Base-by-base conservation (phyloP, 257 asterid genomes). In the Solanum tarapatanum region DNA sequence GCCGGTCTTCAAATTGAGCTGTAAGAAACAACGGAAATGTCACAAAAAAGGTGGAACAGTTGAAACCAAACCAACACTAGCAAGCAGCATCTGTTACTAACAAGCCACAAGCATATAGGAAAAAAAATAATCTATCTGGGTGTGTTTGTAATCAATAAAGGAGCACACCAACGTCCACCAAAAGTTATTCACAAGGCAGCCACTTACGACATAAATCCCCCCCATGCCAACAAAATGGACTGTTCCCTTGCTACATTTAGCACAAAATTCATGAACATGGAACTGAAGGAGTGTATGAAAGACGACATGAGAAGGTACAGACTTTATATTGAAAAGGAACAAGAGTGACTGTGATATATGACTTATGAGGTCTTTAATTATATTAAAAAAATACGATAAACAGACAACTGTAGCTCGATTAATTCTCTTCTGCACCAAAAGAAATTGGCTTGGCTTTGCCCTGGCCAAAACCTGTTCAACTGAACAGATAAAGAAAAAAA, bases 1-100 rank as follows among this genome's bases (percentile, higher is more conserved):
- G 94, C 87, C 89, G 91, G 88, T 90, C 94, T 84, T 92, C 86
- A 66, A 79, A 82, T 86, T 89, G 91, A 83, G 84, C 95, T 92
- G 92, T 12, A 84, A 74, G 32, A 89, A 72, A 86, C 76, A 36
- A 79, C 55, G 41, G 36, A 51, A 76, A 32, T 35, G 32, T 74
- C 48, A 69, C 14, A 80, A 28, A 26, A 77, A 33, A 83, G 60
- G 66, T 85, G 82, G 51, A 77, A 43, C 62, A 80, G 36, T 9
- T 23, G 19, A 77, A 83, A 14, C 51, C 76, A 21, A 86, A 41
- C 17, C 39, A 23, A 13, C 32, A 5, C 48, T 17, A 2, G 11
- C 66, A 74, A 51, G 48, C 64, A 41, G 68, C 23, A 74, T 21
- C 51, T 10, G 21, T 16, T 36, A 41, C 82, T 28, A 36, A 1